phyloP scores from a whole-genome alignment of 257 asterid genomes.

The Solanum piurae region DNA sequence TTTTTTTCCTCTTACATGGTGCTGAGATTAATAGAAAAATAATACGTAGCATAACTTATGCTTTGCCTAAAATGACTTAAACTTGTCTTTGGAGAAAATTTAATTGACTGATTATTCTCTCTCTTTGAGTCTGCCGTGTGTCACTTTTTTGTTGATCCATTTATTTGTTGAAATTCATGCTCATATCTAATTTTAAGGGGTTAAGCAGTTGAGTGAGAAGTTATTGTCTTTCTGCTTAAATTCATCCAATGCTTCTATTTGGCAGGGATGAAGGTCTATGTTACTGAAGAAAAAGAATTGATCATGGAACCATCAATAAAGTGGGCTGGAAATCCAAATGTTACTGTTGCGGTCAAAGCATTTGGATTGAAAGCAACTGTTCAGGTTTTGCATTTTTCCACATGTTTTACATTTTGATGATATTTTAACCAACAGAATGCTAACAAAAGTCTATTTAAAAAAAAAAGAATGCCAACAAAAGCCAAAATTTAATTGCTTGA shows the following conservation, averaged over 20 bases:
- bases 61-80: neutral
- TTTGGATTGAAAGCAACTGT: conserved; percentile 78
- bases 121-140: neutral
- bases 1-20: neutral
- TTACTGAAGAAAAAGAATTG: conserved; percentile 76
- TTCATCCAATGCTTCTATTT: neutral
- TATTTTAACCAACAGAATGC: neutral
- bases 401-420: neutral
- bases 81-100: neutral
- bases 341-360: conserved; percentile 63
- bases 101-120: neutral
- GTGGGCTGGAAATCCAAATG: conserved; percentile 97
- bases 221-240: neutral
- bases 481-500: neutral
- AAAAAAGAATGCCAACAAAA: neutral
- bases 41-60: neutral
- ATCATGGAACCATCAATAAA: conserved; percentile 96
- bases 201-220: neutral
- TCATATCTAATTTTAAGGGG: neutral
- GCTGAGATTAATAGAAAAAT: neutral
- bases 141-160: neutral
- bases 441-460: neutral
- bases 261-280: conserved; percentile 54
- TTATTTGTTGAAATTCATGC: neutral
- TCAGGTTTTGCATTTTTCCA: conserved; percentile 48